Conservation (phyloP, 345 rosid species). For the Citrus mangshanensis region DNA sequence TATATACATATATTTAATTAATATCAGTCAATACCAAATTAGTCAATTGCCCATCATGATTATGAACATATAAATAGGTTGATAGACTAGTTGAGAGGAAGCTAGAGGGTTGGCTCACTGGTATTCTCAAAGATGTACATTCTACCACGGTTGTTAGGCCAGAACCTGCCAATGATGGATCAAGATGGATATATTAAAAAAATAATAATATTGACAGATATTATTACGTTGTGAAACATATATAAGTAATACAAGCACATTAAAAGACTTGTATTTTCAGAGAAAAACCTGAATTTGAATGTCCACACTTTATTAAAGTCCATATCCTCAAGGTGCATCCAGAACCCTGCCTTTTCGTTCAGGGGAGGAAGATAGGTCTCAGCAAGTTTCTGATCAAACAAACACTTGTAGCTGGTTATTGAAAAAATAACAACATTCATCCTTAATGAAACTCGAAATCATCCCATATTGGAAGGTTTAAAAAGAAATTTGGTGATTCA, state of each 20-base stretch:
- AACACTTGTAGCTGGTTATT: background rate
- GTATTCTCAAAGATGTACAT: conserved; percentile 5
- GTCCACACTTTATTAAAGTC: background rate
- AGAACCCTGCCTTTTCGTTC: background rate
- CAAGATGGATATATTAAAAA: background rate
- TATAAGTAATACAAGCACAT: no score
- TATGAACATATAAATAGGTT: background rate
- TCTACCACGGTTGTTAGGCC: conserved; percentile 1
- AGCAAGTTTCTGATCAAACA: conserved; percentile 7
- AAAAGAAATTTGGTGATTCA: background rate
- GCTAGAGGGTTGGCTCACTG: background rate
- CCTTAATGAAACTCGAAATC: background rate
- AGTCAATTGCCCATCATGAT: background rate
- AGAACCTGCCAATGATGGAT: background rate
- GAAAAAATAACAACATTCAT: background rate
- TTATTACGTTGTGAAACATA: no score
- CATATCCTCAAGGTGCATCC: conserved; percentile 10
- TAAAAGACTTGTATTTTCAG: no score
- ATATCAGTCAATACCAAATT: background rate
- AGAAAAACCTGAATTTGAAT: conserved; percentile 3
- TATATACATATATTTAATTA: background rate
- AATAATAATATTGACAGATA: background rate
- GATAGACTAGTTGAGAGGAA: background rate
- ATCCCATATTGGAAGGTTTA: background rate
- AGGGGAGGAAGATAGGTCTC: conserved; percentile 3